Conservation (phyloP, 306 rosid genomes). For the Senna tora region DNA sequence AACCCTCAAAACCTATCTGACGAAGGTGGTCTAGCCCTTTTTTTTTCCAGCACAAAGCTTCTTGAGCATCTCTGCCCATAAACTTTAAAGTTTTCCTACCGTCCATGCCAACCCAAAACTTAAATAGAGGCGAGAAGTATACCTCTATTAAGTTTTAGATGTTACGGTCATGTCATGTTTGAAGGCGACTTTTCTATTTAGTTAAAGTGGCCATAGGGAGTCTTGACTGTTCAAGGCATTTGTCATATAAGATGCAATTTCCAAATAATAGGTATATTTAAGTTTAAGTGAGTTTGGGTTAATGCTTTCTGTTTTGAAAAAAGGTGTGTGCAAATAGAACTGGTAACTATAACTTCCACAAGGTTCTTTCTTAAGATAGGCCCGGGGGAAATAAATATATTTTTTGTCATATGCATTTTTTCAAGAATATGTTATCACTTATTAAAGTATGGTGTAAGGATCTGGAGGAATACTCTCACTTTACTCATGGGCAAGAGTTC, state of each 20-base stretch:
- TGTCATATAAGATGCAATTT: background rate
- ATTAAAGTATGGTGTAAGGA: background rate
- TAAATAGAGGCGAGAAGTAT: background rate
- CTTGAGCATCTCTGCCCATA: background rate
- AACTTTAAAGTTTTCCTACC: background rate
- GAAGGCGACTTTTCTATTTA: background rate
- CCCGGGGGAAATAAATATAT: background rate
- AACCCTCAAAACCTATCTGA: background rate
- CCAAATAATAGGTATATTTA: background rate
- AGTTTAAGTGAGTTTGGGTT: background rate
- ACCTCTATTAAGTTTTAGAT: background rate
- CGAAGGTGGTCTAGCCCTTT: background rate
- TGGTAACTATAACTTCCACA: background rate
- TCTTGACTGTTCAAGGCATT: background rate
- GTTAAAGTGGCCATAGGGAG: conserved; percentile 1
- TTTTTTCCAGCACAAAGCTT: background rate
- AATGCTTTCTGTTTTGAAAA: background rate
- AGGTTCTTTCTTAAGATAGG: background rate
- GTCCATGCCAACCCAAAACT: background rate
- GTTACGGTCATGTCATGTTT: background rate
- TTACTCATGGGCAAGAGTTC: no score
- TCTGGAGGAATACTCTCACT: no score
- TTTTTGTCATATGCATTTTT: background rate
- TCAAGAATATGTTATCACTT: background rate
- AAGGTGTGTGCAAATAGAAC: background rate